Percentiles rank a stretch among this genome's conserved stretches.
These are phyloP conservation scores for Volvox africanus DNA, from an alignment of 139 green algal genomes.

Conservation along the genomic window DNA sequence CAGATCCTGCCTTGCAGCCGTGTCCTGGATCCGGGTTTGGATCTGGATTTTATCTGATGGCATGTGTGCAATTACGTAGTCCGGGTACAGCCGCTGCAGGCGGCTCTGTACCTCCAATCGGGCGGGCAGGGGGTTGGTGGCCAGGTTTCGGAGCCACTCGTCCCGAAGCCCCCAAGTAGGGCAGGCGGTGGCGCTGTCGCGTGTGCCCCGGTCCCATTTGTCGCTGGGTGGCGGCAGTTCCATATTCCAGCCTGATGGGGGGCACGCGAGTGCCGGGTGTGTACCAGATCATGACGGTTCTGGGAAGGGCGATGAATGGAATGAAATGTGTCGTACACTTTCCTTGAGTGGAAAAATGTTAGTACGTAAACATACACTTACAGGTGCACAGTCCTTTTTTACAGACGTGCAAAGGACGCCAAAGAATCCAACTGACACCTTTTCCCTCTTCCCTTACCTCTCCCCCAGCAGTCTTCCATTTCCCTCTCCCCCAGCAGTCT, in stretches of 20 bases:
- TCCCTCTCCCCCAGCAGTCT: too few relatives aligned
- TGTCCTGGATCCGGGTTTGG: neutral
- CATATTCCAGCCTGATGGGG: slow-evolving; percentile 33
- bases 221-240: slow-evolving; percentile 34
- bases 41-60: slow-evolving; percentile 79
- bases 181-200: slow-evolving; percentile 61
- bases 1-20: neutral
- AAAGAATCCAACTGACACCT: too few relatives aligned
- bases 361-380: too few relatives aligned
- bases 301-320: too few relatives aligned
- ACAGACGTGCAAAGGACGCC: too few relatives aligned
- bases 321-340: too few relatives aligned
- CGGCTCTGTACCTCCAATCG: slow-evolving; percentile 82
- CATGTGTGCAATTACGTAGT: slow-evolving; percentile 81
- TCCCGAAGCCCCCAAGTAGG: slow-evolving; percentile 78
- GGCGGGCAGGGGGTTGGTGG: slow-evolving; percentile 46
- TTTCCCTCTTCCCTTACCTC: too few relatives aligned
- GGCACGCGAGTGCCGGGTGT: too few relatives aligned
- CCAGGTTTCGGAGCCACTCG: slow-evolving; percentile 61
- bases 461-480: too few relatives aligned
- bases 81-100: slow-evolving; percentile 79
- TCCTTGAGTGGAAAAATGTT: too few relatives aligned
- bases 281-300: too few relatives aligned
- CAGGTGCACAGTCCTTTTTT: too few relatives aligned
- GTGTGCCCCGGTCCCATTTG: slow-evolving; percentile 77